Conservation (phyloP, 306 rosid genomes). For the Vachellia collinsii region DNA sequence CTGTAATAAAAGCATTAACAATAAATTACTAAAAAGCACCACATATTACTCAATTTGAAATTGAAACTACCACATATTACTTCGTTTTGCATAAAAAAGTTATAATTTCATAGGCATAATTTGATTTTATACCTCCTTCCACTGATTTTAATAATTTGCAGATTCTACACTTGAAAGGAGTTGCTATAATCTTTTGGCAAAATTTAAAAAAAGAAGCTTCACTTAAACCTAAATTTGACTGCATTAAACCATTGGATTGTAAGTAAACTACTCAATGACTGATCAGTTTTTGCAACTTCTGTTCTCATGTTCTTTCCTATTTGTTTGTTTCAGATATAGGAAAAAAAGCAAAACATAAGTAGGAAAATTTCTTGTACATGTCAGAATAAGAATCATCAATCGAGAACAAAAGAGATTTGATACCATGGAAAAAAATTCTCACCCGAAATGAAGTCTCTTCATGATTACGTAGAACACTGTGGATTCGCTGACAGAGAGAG, state of each 20-base stretch:
- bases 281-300: neutral
- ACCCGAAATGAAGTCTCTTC: slow-evolving; percentile 94
- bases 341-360: neutral
- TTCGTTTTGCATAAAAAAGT: neutral
- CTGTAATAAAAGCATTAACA: slow-evolving; percentile 44
- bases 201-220: neutral
- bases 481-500: slow-evolving; percentile 72
- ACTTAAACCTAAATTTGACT: neutral
- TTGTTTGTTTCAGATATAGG: neutral
- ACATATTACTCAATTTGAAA: neutral
- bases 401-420: neutral
- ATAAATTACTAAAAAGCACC: neutral
- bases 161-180: neutral
- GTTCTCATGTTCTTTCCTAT: neutral
- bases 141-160: neutral
- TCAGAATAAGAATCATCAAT: slow-evolving; percentile 2
- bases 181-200: neutral
- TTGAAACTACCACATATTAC: neutral
- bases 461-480: slow-evolving; percentile 56
- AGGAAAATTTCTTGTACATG: neutral
- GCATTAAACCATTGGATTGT: neutral
- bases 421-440: slow-evolving; percentile 25
- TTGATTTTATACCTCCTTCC: neutral
- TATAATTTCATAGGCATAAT: neutral
- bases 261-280: neutral